Conservation (phyloP, 1,284 basidiomycete species). For the Leccinum pachyderme region DNA sequence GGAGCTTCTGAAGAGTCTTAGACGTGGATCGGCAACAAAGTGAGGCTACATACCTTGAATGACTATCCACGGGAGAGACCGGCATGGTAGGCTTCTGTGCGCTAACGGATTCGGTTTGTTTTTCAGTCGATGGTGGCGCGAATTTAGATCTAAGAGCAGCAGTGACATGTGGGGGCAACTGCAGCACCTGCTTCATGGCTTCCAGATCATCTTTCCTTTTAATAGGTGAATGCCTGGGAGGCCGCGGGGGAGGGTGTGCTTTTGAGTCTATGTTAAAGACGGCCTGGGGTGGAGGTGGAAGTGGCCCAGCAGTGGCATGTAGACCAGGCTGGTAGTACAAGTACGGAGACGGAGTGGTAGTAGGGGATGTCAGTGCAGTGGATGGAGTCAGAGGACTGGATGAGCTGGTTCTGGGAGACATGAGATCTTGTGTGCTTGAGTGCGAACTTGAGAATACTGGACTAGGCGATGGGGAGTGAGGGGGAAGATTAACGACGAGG, state of each 20-base stretch:
- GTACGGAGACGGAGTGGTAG: constrained; percentile 40
- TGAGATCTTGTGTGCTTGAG: constrained; percentile 31
- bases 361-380: constrained; percentile 26
- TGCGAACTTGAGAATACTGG: constrained; percentile 24
- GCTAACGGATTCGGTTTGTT: constrained; percentile 2
- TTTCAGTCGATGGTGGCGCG: constrained; percentile 10
- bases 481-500: constrained; percentile 47
- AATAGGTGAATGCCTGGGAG: constrained; percentile 59
- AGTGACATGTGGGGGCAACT: constrained; percentile 53
- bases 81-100: constrained; percentile 2
- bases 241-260: constrained; percentile 58
- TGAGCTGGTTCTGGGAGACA: constrained; percentile 28
- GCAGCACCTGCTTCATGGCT: constrained; percentile 53
- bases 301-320: constrained; percentile 68
- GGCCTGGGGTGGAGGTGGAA: constrained; percentile 64
- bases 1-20: constrained; percentile 14
- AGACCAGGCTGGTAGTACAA: constrained; percentile 64
- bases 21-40: background rate
- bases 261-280: constrained; percentile 45
- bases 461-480: constrained; percentile 28
- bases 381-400: constrained; percentile 28
- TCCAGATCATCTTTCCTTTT: constrained; percentile 47
- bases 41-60: constrained; percentile 21
- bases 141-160: constrained; percentile 38
- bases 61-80: constrained; percentile 8